Percentiles rank a stretch among this genome's conserved stretches.
These are phyloP conservation scores for Colletotrichum agaves DNA, from an alignment of 2,329 filamentous ascomycete genomes.

Conservation along the genomic window DNA sequence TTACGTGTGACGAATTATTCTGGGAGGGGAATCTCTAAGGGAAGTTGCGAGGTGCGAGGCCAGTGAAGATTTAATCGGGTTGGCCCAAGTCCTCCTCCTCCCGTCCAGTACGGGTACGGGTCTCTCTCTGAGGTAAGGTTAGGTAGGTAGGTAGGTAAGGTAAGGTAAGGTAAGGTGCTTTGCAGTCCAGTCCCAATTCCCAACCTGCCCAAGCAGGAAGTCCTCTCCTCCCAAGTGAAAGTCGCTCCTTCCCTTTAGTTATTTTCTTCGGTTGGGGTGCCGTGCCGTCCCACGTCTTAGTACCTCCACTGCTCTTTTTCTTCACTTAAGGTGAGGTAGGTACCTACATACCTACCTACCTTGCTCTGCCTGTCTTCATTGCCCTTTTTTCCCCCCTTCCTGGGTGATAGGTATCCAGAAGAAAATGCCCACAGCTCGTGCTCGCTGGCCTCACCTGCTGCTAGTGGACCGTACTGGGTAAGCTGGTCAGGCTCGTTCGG, in stretches of 20 bases:
- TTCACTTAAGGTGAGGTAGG: background rate
- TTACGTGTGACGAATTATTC: constrained; percentile 39
- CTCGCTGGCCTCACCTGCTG: constrained; percentile 31
- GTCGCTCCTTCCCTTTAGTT: constrained; percentile 20
- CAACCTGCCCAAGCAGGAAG: background rate
- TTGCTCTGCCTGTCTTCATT: background rate
- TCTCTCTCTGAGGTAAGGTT: no score
- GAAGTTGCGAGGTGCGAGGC: constrained; percentile 33
- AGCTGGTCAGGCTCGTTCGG: constrained; percentile 30
- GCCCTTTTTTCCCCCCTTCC: background rate
- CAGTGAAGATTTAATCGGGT: constrained; percentile 38
- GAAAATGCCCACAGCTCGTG: constrained; percentile 14
- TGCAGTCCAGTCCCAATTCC: no score
- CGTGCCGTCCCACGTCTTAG: background rate
- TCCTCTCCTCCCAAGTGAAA: background rate
- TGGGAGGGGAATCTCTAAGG: constrained; percentile 33
- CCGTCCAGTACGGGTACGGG: no score
- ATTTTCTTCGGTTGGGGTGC: constrained; percentile 28
- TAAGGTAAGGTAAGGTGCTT: no score
- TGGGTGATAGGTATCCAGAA: background rate
- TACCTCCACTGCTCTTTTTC: constrained; percentile 7
- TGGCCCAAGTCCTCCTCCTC: constrained; percentile 7
- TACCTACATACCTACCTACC: background rate
- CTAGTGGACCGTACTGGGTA: background rate
- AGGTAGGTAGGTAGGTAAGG: no score